Conservation (phyloP, 306 rosid genomes). For the Medicago ruthenica region DNA sequence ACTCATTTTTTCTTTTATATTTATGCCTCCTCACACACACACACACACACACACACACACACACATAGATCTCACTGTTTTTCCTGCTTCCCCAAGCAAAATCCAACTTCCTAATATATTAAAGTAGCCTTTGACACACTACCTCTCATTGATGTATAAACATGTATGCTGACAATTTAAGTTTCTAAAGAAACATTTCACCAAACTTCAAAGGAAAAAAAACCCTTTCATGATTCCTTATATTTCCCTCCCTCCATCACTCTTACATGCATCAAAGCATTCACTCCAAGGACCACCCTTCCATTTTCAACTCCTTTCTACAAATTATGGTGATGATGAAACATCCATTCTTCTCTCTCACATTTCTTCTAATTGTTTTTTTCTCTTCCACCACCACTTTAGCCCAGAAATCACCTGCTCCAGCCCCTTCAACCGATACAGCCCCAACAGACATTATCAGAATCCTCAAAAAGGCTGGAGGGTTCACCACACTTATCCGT, state of each 20-base stretch:
- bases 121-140: constrained; percentile 46
- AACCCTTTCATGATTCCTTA: constrained; percentile 38
- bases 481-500: constrained; percentile 64
- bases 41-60: neutral
- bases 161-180: constrained; percentile 42
- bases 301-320: neutral
- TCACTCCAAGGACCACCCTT: constrained; percentile 31
- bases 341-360: constrained; percentile 31
- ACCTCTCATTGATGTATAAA: constrained; percentile 45
- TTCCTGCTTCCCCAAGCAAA: constrained; percentile 79
- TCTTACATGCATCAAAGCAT: constrained; percentile 33
- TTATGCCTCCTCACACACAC: neutral
- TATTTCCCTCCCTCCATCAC: constrained; percentile 50
- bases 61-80: constrained; percentile 34
- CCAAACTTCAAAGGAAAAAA: constrained; percentile 31
- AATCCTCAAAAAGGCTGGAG: constrained; percentile 68
- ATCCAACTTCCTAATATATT: neutral
- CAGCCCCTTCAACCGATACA: constrained; percentile 42
- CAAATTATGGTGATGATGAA: constrained; percentile 41
- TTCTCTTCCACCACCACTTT: constrained; percentile 26
- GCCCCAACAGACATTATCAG: constrained; percentile 64
- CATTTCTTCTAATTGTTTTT: constrained; percentile 34
- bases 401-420: constrained; percentile 45
- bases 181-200: constrained; percentile 44
- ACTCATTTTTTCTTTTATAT: neutral